phyloP scores from a whole-genome alignment of 2,329 filamentous ascomycete genomes.

The Aphanoascus verrucosus region DNA sequence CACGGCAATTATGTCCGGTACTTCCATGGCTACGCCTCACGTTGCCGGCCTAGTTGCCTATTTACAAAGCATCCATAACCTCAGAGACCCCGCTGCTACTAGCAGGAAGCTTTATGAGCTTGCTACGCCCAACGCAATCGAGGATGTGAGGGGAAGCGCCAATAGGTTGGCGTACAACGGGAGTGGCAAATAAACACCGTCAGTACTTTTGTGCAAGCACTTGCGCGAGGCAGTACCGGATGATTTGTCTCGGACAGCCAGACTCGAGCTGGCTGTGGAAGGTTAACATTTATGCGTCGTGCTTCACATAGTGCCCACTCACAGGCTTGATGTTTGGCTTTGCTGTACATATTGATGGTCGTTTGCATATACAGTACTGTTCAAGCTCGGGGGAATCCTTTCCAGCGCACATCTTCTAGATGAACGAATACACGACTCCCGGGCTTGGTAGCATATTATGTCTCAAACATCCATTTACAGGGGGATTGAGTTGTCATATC shows the following conservation, averaged over 20 bases:
- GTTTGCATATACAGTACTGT: no score
- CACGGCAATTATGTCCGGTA: slow-evolving; percentile 97
- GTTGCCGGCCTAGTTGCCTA: slow-evolving; percentile 94
- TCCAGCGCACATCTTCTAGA: no score
- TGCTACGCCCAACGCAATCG: not conserved
- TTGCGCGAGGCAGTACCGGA: not conserved
- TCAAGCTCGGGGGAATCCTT: no score
- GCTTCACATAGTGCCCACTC: no score
- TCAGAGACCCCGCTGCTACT: slow-evolving; percentile 1
- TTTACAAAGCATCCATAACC: slow-evolving; percentile 1
- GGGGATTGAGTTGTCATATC: no score
- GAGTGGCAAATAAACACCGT: slow-evolving; percentile 4
- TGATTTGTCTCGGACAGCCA: not conserved
- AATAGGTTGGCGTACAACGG: slow-evolving; percentile 7
- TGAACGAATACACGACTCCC: no score
- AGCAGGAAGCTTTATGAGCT: not conserved
- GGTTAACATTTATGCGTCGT: no score
- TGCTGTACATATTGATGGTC: no score
- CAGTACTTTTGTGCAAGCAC: not conserved
- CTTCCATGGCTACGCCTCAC: slow-evolving; percentile 97
- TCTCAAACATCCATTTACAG: no score
- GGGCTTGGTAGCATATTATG: no score
- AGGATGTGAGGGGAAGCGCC: not conserved
- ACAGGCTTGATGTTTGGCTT: no score
- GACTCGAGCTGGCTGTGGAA: no score